Evolutionary conservation across 1,139 yeast genomes (phyloP).

Genomic region (Geotrichum aggregatum): DNA sequence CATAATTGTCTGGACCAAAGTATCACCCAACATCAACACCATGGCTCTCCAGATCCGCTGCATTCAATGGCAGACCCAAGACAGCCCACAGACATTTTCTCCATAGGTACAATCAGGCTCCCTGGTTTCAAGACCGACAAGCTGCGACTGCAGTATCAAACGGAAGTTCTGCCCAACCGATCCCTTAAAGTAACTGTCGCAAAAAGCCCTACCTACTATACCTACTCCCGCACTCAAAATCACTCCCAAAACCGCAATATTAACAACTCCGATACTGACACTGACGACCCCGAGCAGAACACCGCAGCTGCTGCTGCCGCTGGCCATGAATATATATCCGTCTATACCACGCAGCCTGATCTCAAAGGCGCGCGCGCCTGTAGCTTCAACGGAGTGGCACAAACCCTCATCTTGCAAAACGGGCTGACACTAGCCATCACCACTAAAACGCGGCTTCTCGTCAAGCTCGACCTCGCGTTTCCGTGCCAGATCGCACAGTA

Average conservation of each 20-base stretch:
- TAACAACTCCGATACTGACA: background rate
- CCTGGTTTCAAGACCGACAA: slow-evolving; percentile 6
- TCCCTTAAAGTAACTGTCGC: background rate
- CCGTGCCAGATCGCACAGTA: slow-evolving; percentile 5
- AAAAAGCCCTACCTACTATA: background rate
- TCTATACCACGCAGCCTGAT: background rate
- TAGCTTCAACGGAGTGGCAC: background rate
- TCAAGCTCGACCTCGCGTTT: background rate
- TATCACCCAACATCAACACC: too few species aligned
- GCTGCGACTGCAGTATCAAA: background rate
- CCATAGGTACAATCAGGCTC: background rate
- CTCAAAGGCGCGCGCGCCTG: background rate
- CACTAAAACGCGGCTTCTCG: background rate
- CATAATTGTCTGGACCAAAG: too few species aligned
- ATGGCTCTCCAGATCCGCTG: too few species aligned
- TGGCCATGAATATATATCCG: background rate
- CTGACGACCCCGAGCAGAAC: too few species aligned
- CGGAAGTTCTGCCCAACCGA: background rate
- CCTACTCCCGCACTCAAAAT: too few species aligned
- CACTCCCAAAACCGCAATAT: background rate
- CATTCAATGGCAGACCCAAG: too few species aligned
- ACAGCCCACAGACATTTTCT: background rate
- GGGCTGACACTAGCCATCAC: background rate
- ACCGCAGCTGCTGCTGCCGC: too few species aligned
- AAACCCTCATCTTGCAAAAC: background rate